Percentiles rank a stretch among this genome's conserved stretches.
phyloP scores from a whole-genome alignment of 106 monocot genomes.

The Allium cepa region DNA sequence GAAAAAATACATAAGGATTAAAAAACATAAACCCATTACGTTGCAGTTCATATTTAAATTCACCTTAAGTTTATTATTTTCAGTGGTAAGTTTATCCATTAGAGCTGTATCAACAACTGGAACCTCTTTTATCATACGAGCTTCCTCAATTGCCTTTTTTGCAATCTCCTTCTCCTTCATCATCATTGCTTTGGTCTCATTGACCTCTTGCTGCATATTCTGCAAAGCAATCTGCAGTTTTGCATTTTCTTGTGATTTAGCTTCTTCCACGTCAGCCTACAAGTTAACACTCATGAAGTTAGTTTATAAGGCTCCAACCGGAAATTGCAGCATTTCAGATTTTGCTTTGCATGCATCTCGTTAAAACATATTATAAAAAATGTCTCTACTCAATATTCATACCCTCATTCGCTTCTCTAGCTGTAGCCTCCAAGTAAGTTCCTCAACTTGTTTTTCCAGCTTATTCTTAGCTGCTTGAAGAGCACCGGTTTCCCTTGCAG shows the following conservation, averaged over 20 bases:
- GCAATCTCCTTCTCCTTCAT: constrained; percentile 28
- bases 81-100: constrained; percentile 58
- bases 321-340: too few species aligned
- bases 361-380: background rate
- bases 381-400: constrained; percentile 7
- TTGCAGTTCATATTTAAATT: background rate
- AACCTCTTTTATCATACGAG: constrained; percentile 35
- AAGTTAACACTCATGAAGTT: background rate
- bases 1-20: background rate
- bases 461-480: constrained; percentile 65
- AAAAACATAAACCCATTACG: too few species aligned
- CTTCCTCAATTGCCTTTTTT: constrained; percentile 30
- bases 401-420: constrained; percentile 47
- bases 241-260: constrained; percentile 66
- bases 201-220: constrained; percentile 27
- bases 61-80: constrained; percentile 87
- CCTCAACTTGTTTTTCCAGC: constrained; percentile 73
- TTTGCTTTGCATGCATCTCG: too few species aligned
- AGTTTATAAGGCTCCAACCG: too few species aligned
- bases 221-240: constrained; percentile 48
- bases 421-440: constrained; percentile 67
- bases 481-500: constrained; percentile 72
- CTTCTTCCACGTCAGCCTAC: constrained; percentile 64
- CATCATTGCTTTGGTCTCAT: constrained; percentile 31
- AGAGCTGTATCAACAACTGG: constrained; percentile 53